Evolutionary conservation across 257 asterid genomes (phyloP).

Genomic region (Galeopsis tetrahit): DNA sequence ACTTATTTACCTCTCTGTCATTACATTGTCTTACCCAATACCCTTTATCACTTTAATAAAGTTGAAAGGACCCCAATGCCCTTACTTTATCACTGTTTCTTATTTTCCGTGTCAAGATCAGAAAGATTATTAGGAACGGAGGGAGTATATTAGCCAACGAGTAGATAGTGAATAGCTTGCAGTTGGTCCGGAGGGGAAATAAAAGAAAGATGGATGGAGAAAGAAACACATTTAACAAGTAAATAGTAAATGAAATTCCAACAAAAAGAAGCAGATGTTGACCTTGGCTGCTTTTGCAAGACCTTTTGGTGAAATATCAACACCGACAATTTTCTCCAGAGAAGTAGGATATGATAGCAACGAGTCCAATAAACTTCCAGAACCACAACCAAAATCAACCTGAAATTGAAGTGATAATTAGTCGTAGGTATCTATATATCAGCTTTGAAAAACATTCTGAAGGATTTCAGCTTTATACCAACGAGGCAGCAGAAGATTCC

Average conservation of each 20-base stretch:
- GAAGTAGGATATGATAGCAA: slow-evolving; percentile 77
- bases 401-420: slow-evolving; percentile 44
- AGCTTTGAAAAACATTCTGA: slow-evolving; percentile 24
- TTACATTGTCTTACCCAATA: too few relatives aligned
- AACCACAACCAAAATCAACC: slow-evolving; percentile 99
- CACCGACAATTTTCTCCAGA: slow-evolving; percentile 81
- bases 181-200: not conserved
- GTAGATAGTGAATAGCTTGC: not conserved
- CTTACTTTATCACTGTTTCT: too few relatives aligned
- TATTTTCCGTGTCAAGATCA: too few relatives aligned
- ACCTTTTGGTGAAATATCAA: slow-evolving; percentile 72
- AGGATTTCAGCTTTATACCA: slow-evolving; percentile 53
- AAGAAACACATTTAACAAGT: not conserved
- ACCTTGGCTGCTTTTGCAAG: slow-evolving; percentile 98
- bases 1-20: too few relatives aligned
- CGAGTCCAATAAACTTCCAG: slow-evolving; percentile 93
- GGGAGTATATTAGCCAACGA: not conserved
- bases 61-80: too few relatives aligned
- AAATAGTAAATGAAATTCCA: not conserved
- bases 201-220: not conserved
- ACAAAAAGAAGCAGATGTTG: slow-evolving; percentile 25
- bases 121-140: too few relatives aligned
- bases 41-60: too few relatives aligned
- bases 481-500: slow-evolving; percentile 68
- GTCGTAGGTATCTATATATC: slow-evolving; percentile 24